Evolutionary conservation across 768 basidiomycete species (phyloP), one percentile per base, ranked within the genome.

Genomic region (Tulasnella sp.): DNA sequence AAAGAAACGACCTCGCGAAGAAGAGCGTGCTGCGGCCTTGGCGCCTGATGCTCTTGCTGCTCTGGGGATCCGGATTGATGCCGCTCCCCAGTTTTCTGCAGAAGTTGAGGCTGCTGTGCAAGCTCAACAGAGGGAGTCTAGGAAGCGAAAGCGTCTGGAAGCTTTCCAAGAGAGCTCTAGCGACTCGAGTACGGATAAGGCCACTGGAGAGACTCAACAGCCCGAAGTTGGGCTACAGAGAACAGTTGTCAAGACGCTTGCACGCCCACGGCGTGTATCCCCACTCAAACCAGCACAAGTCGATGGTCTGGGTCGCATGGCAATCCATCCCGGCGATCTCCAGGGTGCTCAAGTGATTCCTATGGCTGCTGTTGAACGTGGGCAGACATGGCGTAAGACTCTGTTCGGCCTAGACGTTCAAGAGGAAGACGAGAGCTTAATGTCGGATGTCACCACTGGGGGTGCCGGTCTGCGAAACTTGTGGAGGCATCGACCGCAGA

Each of bases 71-170:
- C 73, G 73, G 62, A 36, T 68, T 31, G 62, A 68, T 34, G n/a
- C 62, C 27, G 62, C 27, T 6, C 62, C 62, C 12, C 31, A 19
- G 34, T 68, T 68, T 18, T 68, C 76, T 24, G 56, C 27, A 3
- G 58, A 62, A 40, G 27, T 68, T 27, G 62, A 68, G 18, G 62
- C 62, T 14, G 62, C 62, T 36, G 27, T 68, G 5, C 62, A 68
- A 71, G 52, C 52, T 56, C 68, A 73, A 40, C 14, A 75, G 46
- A 24, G 71, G n/a, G 92, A 92, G 84, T 83, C 89, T 73, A 89
- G 87, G 84, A 94, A 93, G 85, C 89, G 89, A 76, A 88, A 88
- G 81, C 89, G 94, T 58, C 84, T 95, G 62, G 89, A 89, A 27
- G 93, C 94, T 2, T 95, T 95, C 85, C 86, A 87, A 74, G 86